Percentiles rank a stretch among this genome's conserved stretches.
These are phyloP conservation scores for Penicillium freii DNA, from an alignment of 2,329 filamentous ascomycete genomes.

Conservation along the genomic window DNA sequence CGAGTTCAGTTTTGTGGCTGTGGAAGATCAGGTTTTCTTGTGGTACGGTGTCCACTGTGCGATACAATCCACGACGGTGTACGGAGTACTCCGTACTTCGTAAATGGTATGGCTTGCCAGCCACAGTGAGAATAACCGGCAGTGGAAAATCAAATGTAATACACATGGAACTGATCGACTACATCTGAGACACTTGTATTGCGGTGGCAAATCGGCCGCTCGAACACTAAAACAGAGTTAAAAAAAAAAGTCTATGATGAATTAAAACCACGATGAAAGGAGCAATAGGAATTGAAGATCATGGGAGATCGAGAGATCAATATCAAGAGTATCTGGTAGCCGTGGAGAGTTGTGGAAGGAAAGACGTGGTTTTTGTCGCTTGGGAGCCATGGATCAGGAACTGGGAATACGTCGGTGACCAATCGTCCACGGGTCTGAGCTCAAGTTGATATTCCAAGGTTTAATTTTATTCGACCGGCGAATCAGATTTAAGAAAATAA, in stretches of 20 bases:
- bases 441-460: neutral
- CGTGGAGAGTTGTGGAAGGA: neutral
- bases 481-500: neutral
- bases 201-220: constrained; percentile 9
- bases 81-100: neutral
- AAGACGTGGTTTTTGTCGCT: constrained; percentile 14
- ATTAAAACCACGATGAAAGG: neutral
- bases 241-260: neutral
- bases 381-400: constrained; percentile 15
- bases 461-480: neutral
- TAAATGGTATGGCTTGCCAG: neutral
- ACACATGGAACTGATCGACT: constrained; percentile 7
- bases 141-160: constrained; percentile 16
- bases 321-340: neutral
- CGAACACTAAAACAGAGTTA: neutral
- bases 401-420: neutral
- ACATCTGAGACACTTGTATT: constrained; percentile 15
- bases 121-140: constrained; percentile 13
- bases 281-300: constrained; percentile 2
- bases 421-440: neutral
- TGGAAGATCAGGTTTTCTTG: constrained; percentile 2
- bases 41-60: constrained; percentile 6
- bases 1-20: neutral
- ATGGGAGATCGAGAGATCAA: neutral
- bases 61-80: neutral